Conservation (phyloP, 2,329 filamentous ascomycete genomes). For the Celoporthe dispersa region DNA sequence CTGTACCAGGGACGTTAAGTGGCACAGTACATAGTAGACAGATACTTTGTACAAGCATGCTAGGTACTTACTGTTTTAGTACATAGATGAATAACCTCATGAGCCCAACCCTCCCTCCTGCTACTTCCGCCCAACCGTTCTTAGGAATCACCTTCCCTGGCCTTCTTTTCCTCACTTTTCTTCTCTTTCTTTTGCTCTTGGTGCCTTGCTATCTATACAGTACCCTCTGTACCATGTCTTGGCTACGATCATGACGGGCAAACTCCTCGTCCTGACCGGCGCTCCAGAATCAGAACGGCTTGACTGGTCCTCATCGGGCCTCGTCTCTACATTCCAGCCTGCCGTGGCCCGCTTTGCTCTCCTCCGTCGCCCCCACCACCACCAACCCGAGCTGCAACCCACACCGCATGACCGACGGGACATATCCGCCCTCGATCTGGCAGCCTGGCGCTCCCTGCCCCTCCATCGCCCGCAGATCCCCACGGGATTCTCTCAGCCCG, state of each 20-base stretch:
- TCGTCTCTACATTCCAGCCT: conserved; percentile 53
- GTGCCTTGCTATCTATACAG: background rate
- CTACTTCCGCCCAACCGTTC: background rate
- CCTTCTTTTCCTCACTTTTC: background rate
- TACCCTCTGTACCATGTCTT: background rate
- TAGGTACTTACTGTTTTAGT: background rate
- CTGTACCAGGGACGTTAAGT: too few relatives aligned
- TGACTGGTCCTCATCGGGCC: conserved; percentile 55
- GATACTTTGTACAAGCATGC: too few relatives aligned
- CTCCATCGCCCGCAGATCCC: conserved; percentile 50
- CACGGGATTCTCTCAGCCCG: conserved; percentile 57
- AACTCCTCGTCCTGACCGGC: conserved; percentile 49
- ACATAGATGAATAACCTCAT: background rate
- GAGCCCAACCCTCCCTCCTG: background rate
- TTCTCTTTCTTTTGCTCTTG: background rate
- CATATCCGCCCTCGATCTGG: conserved; percentile 36
- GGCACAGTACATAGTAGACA: background rate
- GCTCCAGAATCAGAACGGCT: conserved; percentile 61
- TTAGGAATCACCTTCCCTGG: background rate
- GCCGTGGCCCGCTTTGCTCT: conserved; percentile 46
- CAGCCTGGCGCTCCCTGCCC: conserved; percentile 60
- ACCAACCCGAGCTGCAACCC: conserved; percentile 24
- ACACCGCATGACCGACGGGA: conserved; percentile 18
- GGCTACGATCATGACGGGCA: conserved; percentile 36
- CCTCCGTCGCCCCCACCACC: conserved; percentile 29